Conservation (phyloP, 2,329 filamentous ascomycete genomes). For the Cladosporium sp. region DNA sequence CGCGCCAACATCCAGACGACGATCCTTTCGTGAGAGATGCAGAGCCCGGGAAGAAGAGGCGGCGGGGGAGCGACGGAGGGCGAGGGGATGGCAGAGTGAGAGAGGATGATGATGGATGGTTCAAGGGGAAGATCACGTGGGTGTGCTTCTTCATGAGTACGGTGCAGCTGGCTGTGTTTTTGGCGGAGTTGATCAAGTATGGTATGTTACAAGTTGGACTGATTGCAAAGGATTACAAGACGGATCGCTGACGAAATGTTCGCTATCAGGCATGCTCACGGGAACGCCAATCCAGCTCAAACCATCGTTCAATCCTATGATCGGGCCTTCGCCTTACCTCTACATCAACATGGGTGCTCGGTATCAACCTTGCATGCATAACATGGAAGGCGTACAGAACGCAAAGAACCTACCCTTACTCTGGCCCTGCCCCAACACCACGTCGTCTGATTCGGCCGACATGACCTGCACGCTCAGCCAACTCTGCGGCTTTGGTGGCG, state of each 20-base stretch:
- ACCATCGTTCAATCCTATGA: slow-evolving; percentile 93
- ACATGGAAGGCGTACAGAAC: slow-evolving; percentile 60
- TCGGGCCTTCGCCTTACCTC: slow-evolving; percentile 85
- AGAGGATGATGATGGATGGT: slow-evolving; percentile 55
- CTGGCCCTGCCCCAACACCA: slow-evolving; percentile 79
- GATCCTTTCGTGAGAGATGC: slow-evolving; percentile 43
- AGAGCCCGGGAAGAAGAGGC: slow-evolving; percentile 30
- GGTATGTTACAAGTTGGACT: slow-evolving; percentile 54
- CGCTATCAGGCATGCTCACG: slow-evolving; percentile 67
- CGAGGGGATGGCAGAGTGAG: slow-evolving; percentile 15
- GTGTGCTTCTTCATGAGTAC: slow-evolving; percentile 79
- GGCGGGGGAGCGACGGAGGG: slow-evolving; percentile 23
- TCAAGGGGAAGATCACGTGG: slow-evolving; percentile 67
- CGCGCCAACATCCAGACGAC: slow-evolving; percentile 40
- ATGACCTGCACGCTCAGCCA: slow-evolving; percentile 72
- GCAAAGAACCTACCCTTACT: slow-evolving; percentile 51
- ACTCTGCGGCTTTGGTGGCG: slow-evolving; percentile 80
- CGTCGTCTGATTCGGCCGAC: slow-evolving; percentile 62
- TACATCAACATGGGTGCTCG: slow-evolving; percentile 97
- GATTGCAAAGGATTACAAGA: not conserved
- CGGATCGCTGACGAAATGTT: not conserved
- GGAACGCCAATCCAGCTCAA: slow-evolving; percentile 76
- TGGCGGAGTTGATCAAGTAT: slow-evolving; percentile 83
- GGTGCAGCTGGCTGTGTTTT: slow-evolving; percentile 81
- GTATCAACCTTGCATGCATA: slow-evolving; percentile 94